These are phyloP conservation scores for Phytophthora cajani DNA, from an alignment of 352 stramenopile genomes.

Conservation along the genomic window DNA sequence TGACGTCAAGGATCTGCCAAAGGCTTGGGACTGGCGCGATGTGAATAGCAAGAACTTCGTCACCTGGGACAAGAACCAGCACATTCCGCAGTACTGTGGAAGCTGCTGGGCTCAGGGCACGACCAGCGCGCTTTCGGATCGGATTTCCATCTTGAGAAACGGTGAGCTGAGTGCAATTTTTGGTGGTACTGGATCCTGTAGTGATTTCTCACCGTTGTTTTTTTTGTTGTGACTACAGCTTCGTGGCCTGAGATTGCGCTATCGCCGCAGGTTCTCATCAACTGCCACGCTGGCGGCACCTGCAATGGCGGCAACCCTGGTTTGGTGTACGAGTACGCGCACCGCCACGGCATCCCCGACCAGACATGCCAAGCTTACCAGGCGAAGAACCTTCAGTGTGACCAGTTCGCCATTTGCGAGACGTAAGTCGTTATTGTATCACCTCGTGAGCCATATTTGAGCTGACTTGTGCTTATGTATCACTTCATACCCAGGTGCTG, in stretches of 20 bases:
- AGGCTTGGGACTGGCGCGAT: conserved; percentile 95
- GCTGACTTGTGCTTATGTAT: conserved; percentile 7
- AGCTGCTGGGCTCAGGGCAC: conserved; percentile 93
- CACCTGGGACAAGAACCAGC: conserved; percentile 99
- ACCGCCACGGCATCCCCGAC: conserved; percentile 91
- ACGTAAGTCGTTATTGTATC: conserved; percentile 49
- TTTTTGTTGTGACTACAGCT: conserved; percentile 36
- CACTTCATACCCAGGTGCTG: conserved; percentile 60
- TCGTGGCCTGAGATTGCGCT: conserved; percentile 86
- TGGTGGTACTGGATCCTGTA: neutral
- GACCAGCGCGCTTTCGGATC: conserved; percentile 89
- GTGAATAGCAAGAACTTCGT: conserved; percentile 95
- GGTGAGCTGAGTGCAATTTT: conserved; percentile 37
- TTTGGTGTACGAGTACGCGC: conserved; percentile 86
- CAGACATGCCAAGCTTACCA: conserved; percentile 94
- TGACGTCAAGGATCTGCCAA: conserved; percentile 85
- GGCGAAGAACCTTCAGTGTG: conserved; percentile 82
- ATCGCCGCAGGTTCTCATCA: conserved; percentile 84
- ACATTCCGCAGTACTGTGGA: conserved; percentile 96
- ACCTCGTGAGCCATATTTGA: neutral
- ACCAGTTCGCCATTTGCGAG: conserved; percentile 82
- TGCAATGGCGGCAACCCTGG: conserved; percentile 85
- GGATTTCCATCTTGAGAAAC: conserved; percentile 92
- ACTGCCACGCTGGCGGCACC: conserved; percentile 81
- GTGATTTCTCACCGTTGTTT: neutral